phyloP scores from a whole-genome alignment of 306 rosid species.

The Vigna reflexopilosa region DNA sequence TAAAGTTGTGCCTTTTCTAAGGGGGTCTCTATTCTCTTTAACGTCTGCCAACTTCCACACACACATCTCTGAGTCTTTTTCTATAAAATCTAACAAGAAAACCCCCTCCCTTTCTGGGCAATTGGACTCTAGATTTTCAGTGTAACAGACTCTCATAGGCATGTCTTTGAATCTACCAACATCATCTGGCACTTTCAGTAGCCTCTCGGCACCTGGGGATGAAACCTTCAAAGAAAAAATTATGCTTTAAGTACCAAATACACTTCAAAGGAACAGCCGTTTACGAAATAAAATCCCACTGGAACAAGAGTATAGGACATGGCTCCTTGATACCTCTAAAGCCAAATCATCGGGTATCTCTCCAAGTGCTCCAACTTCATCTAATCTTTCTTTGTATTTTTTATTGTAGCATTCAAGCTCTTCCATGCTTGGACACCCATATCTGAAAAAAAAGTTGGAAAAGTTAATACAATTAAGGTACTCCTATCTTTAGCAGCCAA shows the following conservation, averaged over 20 bases:
- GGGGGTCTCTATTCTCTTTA: slow-evolving; percentile 79
- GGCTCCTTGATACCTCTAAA: slow-evolving; percentile 64
- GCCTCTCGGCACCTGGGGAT: slow-evolving; percentile 91
- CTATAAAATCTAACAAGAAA: slow-evolving; percentile 69
- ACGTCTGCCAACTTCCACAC: slow-evolving; percentile 91
- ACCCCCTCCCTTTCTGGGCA: slow-evolving; percentile 62
- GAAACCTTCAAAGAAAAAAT: slow-evolving; percentile 68
- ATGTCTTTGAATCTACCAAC: slow-evolving; percentile 73
- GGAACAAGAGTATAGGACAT: slow-evolving; percentile 16
- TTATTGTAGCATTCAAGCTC: slow-evolving; percentile 80
- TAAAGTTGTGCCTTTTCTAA: slow-evolving; percentile 78
- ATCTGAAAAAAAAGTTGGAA: slow-evolving; percentile 57
- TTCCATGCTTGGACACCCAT: slow-evolving; percentile 87
- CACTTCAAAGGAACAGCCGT: slow-evolving; percentile 32
- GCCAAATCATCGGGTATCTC: slow-evolving; percentile 85
- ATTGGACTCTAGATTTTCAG: slow-evolving; percentile 59
- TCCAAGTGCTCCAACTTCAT: slow-evolving; percentile 80
- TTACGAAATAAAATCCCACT: slow-evolving; percentile 29
- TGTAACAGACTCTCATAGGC: slow-evolving; percentile 77
- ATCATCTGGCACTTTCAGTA: slow-evolving; percentile 83
- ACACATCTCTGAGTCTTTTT: slow-evolving; percentile 64
- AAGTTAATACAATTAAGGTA: slow-evolving; percentile 5
- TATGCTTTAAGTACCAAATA: slow-evolving; percentile 33
- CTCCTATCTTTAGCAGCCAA: not conserved
- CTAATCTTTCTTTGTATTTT: slow-evolving; percentile 79